Evolutionary conservation across 148 eudicot species (phyloP).

Genomic region (Fagopyrum tataricum): DNA sequence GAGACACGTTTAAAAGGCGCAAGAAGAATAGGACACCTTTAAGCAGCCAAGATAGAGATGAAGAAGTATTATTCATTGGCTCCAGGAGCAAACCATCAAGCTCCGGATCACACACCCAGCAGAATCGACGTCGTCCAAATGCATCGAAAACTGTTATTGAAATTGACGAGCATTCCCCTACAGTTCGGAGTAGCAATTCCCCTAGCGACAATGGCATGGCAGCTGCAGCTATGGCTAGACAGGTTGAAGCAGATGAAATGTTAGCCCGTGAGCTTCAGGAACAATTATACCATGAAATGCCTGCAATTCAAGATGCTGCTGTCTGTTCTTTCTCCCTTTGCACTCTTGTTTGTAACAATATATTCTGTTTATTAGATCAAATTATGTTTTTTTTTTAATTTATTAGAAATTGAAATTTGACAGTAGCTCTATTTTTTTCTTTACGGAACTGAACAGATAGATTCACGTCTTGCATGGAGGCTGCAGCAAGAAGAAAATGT

Average conservation of each 20-base stretch:
- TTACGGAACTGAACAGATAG: constrained; percentile 24
- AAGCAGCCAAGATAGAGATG: constrained; percentile 25
- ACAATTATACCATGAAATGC: constrained; percentile 69
- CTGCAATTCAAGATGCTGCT: constrained; percentile 38
- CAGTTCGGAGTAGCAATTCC: constrained; percentile 23
- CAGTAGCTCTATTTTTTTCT: constrained; percentile 4
- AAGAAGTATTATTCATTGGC: constrained; percentile 33
- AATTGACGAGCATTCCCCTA: constrained; percentile 41
- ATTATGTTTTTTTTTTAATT: neutral
- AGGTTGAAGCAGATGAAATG: constrained; percentile 80
- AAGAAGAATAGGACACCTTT: constrained; percentile 23
- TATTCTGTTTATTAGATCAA: neutral
- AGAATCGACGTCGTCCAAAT: constrained; percentile 17
- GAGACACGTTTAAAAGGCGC: constrained; percentile 26
- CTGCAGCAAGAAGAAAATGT: constrained; percentile 33
- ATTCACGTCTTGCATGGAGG: constrained; percentile 32
- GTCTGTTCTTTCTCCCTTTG: constrained; percentile 24
- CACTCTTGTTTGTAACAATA: neutral
- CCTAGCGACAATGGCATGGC: constrained; percentile 32
- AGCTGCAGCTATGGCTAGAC: constrained; percentile 53
- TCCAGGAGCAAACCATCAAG: constrained; percentile 36
- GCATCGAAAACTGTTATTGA: constrained; percentile 27
- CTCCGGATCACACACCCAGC: constrained; percentile 29
- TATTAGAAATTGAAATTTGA: constrained; percentile 6
- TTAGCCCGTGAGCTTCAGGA: constrained; percentile 91